Conservation (phyloP, 768 basidiomycete genomes). For the Gelatoporia subvermispora region DNA sequence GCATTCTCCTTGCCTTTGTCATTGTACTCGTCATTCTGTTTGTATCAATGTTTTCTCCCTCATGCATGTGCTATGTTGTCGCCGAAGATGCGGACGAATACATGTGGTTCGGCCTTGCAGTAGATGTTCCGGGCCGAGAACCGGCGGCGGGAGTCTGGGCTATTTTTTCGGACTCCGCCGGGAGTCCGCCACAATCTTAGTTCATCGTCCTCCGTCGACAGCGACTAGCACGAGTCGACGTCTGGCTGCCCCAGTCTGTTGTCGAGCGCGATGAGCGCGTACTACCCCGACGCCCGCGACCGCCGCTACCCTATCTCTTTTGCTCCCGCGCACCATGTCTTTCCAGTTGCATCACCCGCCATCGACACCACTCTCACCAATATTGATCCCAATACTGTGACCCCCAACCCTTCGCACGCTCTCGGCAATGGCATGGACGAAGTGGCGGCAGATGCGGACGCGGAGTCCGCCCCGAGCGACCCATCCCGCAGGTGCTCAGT, state of each 20-base stretch:
- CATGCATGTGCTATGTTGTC: too few species aligned
- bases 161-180: constrained; percentile 1
- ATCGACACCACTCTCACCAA: neutral
- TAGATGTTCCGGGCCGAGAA: too few species aligned
- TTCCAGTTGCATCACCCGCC: neutral
- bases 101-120: too few species aligned
- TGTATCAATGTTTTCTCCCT: too few species aligned
- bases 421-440: neutral
- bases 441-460: neutral
- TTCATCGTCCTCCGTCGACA: neutral
- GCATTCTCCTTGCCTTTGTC: too few species aligned
- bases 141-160: neutral
- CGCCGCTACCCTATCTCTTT: constrained; percentile 5
- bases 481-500: constrained; percentile 36
- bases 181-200: neutral
- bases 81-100: too few species aligned
- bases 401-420: neutral
- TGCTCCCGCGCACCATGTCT: constrained; percentile 4
- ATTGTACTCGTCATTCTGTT: too few species aligned
- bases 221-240: constrained; percentile 3
- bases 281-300: constrained; percentile 13
- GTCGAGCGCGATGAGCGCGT: constrained; percentile 11
- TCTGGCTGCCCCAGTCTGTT: neutral
- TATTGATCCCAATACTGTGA: neutral
- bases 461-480: neutral